These are phyloP conservation scores for Pichia sp. DNA, from an alignment of 1,139 yeast species.

Conservation along the genomic window DNA sequence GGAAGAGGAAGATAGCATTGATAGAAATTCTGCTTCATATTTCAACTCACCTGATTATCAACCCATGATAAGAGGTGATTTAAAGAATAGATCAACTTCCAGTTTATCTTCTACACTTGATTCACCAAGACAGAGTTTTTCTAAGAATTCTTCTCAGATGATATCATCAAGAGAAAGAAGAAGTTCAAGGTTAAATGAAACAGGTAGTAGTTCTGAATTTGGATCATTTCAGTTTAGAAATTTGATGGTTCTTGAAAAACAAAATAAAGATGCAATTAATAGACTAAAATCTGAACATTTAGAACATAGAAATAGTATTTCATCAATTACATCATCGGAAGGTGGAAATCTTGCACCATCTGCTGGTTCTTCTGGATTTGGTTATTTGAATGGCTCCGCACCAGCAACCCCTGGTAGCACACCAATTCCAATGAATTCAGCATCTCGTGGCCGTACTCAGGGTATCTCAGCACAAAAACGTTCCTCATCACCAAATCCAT, in stretches of 20 bases:
- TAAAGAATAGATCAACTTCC: constrained; percentile 18
- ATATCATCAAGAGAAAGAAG: constrained; percentile 31
- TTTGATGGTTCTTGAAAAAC: constrained; percentile 82
- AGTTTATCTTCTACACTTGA: constrained; percentile 26
- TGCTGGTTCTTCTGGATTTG: neutral
- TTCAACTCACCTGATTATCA: neutral
- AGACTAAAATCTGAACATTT: constrained; percentile 77
- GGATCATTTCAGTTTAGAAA: constrained; percentile 92
- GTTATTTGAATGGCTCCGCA: constrained; percentile 1
- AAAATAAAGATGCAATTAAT: constrained; percentile 87
- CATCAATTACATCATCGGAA: constrained; percentile 28
- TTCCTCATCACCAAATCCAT: constrained; percentile 11
- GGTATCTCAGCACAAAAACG: constrained; percentile 10
- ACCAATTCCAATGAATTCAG: constrained; percentile 8
- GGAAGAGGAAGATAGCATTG: neutral
- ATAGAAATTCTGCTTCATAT: neutral
- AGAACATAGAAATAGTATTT: constrained; percentile 37
- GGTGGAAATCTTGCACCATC: constrained; percentile 17
- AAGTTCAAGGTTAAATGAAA: constrained; percentile 63
- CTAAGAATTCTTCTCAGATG: constrained; percentile 15
- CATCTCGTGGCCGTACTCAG: constrained; percentile 11
- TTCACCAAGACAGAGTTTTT: constrained; percentile 25
- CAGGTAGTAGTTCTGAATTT: constrained; percentile 59
- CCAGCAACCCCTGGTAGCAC: constrained; percentile 17
- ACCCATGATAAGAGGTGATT: neutral